Percentiles rank a stretch among this genome's conserved stretches.
These are phyloP conservation scores for Tarenaya hassleriana DNA, from an alignment of 345 rosid genomes.

Conservation along the genomic window DNA sequence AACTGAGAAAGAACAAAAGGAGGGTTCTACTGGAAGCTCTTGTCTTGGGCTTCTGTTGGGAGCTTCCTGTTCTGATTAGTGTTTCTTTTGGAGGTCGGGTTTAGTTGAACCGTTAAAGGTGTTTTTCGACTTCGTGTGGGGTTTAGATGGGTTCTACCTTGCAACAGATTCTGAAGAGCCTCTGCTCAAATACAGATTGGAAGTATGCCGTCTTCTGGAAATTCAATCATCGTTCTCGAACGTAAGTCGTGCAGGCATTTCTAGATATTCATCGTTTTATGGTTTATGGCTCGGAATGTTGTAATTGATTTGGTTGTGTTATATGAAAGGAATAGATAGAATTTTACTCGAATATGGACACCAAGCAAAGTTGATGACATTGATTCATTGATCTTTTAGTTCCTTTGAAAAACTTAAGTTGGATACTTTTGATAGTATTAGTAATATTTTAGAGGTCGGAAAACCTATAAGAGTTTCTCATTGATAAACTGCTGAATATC, in stretches of 20 bases:
- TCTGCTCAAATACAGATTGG: conserved; percentile 77
- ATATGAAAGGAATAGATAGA: background rate
- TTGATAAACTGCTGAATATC: conserved; percentile 5
- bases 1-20: conserved; percentile 16
- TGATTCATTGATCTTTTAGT: no score
- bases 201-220: conserved; percentile 88
- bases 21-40: background rate
- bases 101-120: conserved; percentile 1
- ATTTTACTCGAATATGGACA: conserved; percentile 8
- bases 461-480: conserved; percentile 13
- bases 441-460: conserved; percentile 1
- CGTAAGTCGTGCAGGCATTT: conserved; percentile 37
- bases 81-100: conserved; percentile 19
- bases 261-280: background rate
- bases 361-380: no score
- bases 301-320: conserved; percentile 9
- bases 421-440: no score
- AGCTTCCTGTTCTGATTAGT: conserved; percentile 21
- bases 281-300: background rate
- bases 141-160: conserved; percentile 49
- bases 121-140: conserved; percentile 7
- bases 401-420: no score
- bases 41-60: background rate
- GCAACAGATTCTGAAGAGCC: conserved; percentile 53
- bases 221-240: conserved; percentile 62